Conservation (phyloP, 1,284 basidiomycete genomes). For the Microbotryum saponariae region DNA sequence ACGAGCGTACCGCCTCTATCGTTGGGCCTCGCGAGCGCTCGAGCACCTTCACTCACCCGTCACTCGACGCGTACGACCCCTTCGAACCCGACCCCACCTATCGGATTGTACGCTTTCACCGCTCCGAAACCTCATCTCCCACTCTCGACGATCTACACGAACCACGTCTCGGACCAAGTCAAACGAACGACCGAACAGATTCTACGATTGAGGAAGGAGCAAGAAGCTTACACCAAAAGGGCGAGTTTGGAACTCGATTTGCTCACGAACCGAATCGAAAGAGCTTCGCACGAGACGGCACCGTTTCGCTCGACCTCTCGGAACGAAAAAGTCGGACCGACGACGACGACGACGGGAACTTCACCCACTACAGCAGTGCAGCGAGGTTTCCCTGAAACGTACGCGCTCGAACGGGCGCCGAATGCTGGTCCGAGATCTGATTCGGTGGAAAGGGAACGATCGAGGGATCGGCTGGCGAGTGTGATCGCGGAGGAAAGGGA, state of each 20-base stretch:
- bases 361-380: neutral
- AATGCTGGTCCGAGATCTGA: neutral
- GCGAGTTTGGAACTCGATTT: conserved; percentile 21
- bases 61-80: neutral
- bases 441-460: neutral
- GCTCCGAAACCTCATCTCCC: neutral
- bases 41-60: conserved; percentile 10
- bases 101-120: neutral
- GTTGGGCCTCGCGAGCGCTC: conserved; percentile 13
- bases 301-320: too few species aligned
- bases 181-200: conserved; percentile 25
- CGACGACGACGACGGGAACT: too few species aligned
- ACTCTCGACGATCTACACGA: neutral
- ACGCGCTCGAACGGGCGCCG: neutral
- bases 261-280: conserved; percentile 9
- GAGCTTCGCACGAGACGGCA: neutral
- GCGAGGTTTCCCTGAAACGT: neutral
- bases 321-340: too few species aligned
- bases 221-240: conserved; percentile 17
- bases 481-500: too few species aligned
- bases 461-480: neutral
- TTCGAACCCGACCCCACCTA: neutral
- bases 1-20: conserved; percentile 16
- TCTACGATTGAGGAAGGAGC: conserved; percentile 12
- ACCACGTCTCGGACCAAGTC: conserved; percentile 1